A percentile compares a stretch with the other conserved stretches of the same genome.
These are phyloP conservation scores for Phoenix dactylifera DNA, from an alignment of 176 grass and related monocot genomes.

Conservation along the genomic window DNA sequence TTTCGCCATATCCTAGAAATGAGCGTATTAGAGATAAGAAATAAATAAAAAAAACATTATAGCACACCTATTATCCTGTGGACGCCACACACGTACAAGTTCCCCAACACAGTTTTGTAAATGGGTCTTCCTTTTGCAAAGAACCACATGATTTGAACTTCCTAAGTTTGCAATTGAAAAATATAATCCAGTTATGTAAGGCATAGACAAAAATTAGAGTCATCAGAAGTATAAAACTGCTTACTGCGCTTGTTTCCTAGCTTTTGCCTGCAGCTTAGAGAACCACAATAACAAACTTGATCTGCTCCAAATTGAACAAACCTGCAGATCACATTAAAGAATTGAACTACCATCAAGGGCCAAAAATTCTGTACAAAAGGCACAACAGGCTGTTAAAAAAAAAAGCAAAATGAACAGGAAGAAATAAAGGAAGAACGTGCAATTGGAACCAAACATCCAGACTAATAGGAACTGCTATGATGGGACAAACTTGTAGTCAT, in stretches of 20 bases:
- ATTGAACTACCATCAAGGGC: slow-evolving; percentile 17
- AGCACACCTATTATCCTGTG: slow-evolving; percentile 32
- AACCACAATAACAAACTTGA: slow-evolving; percentile 94
- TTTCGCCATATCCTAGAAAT: too few species aligned
- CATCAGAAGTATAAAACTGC: background rate
- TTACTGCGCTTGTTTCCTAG: slow-evolving; percentile 40
- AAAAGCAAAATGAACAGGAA: slow-evolving; percentile 4
- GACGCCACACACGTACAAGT: slow-evolving; percentile 54
- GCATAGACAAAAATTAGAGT: background rate
- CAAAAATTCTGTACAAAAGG: too few species aligned
- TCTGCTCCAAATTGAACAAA: slow-evolving; percentile 92
- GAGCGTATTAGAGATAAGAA: too few species aligned
- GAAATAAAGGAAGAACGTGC: background rate
- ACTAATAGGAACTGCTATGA: too few species aligned
- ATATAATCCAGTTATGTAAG: slow-evolving; percentile 5
- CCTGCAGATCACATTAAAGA: slow-evolving; percentile 34
- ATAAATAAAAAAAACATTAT: background rate
- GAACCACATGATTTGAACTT: slow-evolving; percentile 25
- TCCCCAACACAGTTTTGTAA: slow-evolving; percentile 54
- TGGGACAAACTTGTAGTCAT: slow-evolving; percentile 81
- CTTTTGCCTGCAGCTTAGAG: slow-evolving; percentile 69
- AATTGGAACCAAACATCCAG: too few species aligned
- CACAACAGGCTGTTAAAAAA: slow-evolving; percentile 9
- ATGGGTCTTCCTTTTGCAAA: slow-evolving; percentile 37
- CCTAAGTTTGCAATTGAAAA: slow-evolving; percentile 33